Conservation (phyloP, 1,284 basidiomycete species). For the Caloboletus firmus region DNA sequence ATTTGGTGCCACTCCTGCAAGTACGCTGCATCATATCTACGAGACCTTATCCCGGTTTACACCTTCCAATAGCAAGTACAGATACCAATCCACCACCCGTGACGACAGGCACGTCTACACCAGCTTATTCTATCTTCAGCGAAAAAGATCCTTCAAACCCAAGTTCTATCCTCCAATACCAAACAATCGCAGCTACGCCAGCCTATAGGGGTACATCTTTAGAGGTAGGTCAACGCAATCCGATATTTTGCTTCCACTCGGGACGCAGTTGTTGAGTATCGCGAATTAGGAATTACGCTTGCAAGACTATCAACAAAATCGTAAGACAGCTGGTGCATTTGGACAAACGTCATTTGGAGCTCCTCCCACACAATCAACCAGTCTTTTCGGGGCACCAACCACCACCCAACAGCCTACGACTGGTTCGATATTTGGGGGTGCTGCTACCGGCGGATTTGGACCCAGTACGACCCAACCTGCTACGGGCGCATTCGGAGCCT, state of each 20-base stretch:
- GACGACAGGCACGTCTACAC: constrained; percentile 63
- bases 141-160: constrained; percentile 60
- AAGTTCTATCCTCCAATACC: constrained; percentile 56
- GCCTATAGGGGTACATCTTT: constrained; percentile 69
- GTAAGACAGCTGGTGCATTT: constrained; percentile 63
- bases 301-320: constrained; percentile 74
- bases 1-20: constrained; percentile 46
- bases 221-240: constrained; percentile 48
- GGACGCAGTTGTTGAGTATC: not conserved
- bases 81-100: constrained; percentile 45
- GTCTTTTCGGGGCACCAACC: constrained; percentile 44
- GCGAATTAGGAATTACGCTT: constrained; percentile 60
- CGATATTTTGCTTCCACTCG: constrained; percentile 4
- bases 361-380: constrained; percentile 27
- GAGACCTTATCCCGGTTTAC: constrained; percentile 13
- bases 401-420: constrained; percentile 37
- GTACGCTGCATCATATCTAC: constrained; percentile 26
- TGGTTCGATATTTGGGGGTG: constrained; percentile 34
- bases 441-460: constrained; percentile 40
- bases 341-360: constrained; percentile 39
- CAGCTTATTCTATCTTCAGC: constrained; percentile 49
- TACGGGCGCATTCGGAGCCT: constrained; percentile 31
- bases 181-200: constrained; percentile 73
- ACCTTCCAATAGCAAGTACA: constrained; percentile 28
- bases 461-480: constrained; percentile 28